Evolutionary conservation across 2,329 filamentous ascomycete species (phyloP).

Genomic region (Talaromyces atroroseus): DNA sequence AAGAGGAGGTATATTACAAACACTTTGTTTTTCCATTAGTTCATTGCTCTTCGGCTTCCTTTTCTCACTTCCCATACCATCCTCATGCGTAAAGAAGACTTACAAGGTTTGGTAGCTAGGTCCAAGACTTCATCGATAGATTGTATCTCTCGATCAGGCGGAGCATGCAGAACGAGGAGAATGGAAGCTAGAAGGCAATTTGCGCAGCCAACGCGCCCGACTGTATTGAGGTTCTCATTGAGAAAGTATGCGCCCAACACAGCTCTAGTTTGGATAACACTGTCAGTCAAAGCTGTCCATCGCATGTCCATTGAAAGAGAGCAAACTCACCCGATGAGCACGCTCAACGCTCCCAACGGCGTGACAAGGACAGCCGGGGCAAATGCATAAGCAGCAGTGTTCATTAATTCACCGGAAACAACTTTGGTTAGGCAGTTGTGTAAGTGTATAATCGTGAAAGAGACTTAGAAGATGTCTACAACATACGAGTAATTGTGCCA

Average conservation of each 20-base stretch:
- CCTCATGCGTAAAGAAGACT: neutral
- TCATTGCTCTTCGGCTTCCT: neutral
- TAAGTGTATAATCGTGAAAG: neutral
- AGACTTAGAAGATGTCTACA: neutral
- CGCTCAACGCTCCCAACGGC: conserved; percentile 12
- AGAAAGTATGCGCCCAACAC: conserved; percentile 12
- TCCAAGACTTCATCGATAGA: conserved; percentile 8
- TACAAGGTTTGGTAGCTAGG: conserved; percentile 11
- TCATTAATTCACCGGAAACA: conserved; percentile 12
- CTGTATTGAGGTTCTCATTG: conserved; percentile 8
- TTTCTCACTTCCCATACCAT: too few species aligned
- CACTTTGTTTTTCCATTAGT: neutral
- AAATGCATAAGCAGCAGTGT: conserved; percentile 13
- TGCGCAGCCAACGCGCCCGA: conserved; percentile 12
- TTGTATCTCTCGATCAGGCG: conserved; percentile 7
- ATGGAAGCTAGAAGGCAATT: conserved; percentile 10
- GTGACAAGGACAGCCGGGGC: conserved; percentile 12
- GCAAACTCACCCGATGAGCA: conserved; percentile 8
- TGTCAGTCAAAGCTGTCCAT: neutral
- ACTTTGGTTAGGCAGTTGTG: neutral
- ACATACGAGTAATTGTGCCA: conserved; percentile 12
- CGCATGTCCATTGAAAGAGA: neutral
- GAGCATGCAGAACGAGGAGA: conserved; percentile 11
- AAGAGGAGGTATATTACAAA: conserved; percentile 10
- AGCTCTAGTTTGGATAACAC: neutral